Evolutionary conservation across 2,329 filamentous ascomycete species (phyloP).

Genomic region (Botrytis aclada): DNA sequence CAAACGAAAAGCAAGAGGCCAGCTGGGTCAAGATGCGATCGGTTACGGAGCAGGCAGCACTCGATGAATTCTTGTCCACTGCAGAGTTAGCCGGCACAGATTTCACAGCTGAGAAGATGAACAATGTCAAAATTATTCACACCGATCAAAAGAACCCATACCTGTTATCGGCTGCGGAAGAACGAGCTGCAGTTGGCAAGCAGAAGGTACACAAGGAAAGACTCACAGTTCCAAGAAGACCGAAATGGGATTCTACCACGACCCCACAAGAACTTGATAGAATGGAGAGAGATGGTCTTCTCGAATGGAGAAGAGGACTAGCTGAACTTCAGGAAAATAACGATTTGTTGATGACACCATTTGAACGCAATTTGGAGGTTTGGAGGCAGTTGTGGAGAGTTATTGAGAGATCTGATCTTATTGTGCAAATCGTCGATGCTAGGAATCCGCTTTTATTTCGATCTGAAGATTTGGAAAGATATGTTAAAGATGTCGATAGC

Average conservation of each 20-base stretch:
- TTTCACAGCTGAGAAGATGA: constrained; percentile 98
- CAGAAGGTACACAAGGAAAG: constrained; percentile 76
- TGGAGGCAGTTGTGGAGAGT: constrained; percentile 98
- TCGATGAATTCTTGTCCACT: constrained; percentile 94
- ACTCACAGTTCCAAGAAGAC: constrained; percentile 85
- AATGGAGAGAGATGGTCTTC: constrained; percentile 73
- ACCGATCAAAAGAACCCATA: constrained; percentile 95
- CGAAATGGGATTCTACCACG: constrained; percentile 82
- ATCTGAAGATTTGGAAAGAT: constrained; percentile 87
- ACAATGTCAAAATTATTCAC: constrained; percentile 98
- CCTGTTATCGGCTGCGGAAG: constrained; percentile 79
- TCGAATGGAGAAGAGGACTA: constrained; percentile 85
- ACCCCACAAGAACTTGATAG: constrained; percentile 78
- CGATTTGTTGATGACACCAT: constrained; percentile 94
- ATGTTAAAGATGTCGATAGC: constrained; percentile 87
- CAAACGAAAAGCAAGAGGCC: constrained; percentile 85
- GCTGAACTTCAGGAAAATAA: constrained; percentile 93
- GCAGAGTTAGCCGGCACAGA: constrained; percentile 97
- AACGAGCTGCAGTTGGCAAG: constrained; percentile 73
- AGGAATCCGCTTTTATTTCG: constrained; percentile 91
- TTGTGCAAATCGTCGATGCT: constrained; percentile 98
- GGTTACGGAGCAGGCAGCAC: constrained; percentile 91
- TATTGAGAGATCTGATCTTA: constrained; percentile 90
- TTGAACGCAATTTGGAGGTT: constrained; percentile 94
- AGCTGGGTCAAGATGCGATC: constrained; percentile 99